A percentile compares a stretch with the other conserved stretches of the same genome.
These are phyloP conservation scores for Pleurotus platypus DNA, from an alignment of 768 basidiomycete species.

Conservation along the genomic window DNA sequence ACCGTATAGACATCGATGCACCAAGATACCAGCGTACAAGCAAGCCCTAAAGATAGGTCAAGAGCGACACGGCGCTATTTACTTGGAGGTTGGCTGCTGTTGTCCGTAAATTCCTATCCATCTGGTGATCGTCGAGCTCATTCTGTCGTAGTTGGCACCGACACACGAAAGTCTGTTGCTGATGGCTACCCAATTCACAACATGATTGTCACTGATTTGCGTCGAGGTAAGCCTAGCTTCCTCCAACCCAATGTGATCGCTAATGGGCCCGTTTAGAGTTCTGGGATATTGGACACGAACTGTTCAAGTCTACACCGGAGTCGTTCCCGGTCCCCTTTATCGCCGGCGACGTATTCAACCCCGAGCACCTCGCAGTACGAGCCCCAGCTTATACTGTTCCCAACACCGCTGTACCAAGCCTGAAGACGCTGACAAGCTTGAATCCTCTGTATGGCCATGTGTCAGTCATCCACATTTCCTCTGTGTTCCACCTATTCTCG, in stretches of 20 bases:
- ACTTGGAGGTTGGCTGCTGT: conserved; percentile 24
- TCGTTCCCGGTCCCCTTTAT: conserved; percentile 41
- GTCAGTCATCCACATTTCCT: conserved; percentile 39
- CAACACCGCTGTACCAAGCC: conserved; percentile 8
- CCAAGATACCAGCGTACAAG: conserved; percentile 16
- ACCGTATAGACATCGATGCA: conserved; percentile 17
- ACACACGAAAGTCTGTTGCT: conserved; percentile 19
- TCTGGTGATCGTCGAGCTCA: background rate
- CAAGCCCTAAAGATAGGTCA: conserved; percentile 13
- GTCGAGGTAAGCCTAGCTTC: conserved; percentile 12
- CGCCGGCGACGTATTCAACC: conserved; percentile 38
- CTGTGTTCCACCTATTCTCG: conserved; percentile 34
- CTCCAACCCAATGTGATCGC: background rate
- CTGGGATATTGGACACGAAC: conserved; percentile 44
- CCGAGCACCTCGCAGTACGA: conserved; percentile 25
- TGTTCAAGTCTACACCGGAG: conserved; percentile 36
- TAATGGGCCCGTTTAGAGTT: conserved; percentile 26
- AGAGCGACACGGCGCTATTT: conserved; percentile 16
- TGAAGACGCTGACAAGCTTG: conserved; percentile 18
- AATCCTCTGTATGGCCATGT: conserved; percentile 36
- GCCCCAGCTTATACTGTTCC: conserved; percentile 6
- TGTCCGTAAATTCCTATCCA: conserved; percentile 14
- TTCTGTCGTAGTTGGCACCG: conserved; percentile 17
- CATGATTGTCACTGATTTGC: conserved; percentile 20
- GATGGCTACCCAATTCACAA: conserved; percentile 22